A percentile compares a stretch with the other conserved stretches of the same genome.
Conservation (phyloP, 2,329 filamentous ascomycete species). For the Phoma sp. region DNA sequence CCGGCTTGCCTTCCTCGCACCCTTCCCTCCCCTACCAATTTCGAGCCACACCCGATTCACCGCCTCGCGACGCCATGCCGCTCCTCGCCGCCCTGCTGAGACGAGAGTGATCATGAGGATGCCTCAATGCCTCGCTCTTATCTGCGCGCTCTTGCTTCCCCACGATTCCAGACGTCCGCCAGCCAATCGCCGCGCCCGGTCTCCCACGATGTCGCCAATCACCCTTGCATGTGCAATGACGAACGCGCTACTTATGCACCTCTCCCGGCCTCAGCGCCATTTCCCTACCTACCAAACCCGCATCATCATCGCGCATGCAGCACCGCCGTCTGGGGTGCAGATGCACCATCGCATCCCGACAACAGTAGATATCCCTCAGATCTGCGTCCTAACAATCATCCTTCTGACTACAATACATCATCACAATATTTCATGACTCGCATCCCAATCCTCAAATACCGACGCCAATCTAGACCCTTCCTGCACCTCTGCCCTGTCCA, state of each 20-base stretch:
- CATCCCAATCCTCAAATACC: no score
- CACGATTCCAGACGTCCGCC: constrained; percentile 18
- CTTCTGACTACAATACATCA: no score
- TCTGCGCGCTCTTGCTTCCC: constrained; percentile 17
- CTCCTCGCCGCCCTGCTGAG: constrained; percentile 19
- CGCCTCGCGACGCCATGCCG: constrained; percentile 17
- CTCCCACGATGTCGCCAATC: constrained; percentile 17
- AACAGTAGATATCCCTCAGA: constrained; percentile 18
- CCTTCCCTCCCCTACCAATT: constrained; percentile 9
- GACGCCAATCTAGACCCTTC: constrained; percentile 9
- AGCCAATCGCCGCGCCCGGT: constrained; percentile 13
- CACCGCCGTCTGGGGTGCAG: constrained; percentile 30
- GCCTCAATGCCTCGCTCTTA: constrained; percentile 20
- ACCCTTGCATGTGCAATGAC: constrained; percentile 21
- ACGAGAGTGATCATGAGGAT: constrained; percentile 21
- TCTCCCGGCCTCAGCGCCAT: constrained; percentile 15
- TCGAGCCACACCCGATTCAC: constrained; percentile 18
- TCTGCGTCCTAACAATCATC: no score
- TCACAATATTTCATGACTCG: constrained; percentile 12
- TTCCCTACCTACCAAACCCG: constrained; percentile 8
- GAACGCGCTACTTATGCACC: constrained; percentile 22
- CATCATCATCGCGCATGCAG: constrained; percentile 22
- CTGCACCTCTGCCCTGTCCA: background rate
- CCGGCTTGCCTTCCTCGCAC: no score
- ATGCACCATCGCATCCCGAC: no score